Percentiles rank a stretch among this genome's conserved stretches.
Evolutionary conservation across 768 basidiomycete species (phyloP).

Genomic region (Russula foetens): DNA sequence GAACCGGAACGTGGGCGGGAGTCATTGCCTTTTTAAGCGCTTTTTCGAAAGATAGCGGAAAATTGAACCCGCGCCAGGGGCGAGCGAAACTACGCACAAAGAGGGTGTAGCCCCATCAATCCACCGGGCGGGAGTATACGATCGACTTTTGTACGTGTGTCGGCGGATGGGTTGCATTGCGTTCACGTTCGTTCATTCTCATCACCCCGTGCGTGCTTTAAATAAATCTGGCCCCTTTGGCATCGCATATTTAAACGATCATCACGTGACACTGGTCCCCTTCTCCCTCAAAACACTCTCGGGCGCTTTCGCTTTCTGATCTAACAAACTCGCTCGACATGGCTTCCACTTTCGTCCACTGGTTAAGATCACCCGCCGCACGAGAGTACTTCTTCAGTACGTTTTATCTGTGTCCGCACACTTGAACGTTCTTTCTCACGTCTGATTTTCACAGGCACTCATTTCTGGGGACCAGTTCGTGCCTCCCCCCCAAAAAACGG

Average conservation of each 20-base stretch:
- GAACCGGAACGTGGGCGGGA: conserved; percentile 13
- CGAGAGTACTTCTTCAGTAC: conserved; percentile 92
- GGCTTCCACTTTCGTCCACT: conserved; percentile 81
- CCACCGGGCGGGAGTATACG: no score
- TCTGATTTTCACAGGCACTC: conserved; percentile 58
- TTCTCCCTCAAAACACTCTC: neutral
- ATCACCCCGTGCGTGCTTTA: neutral
- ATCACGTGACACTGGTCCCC: neutral
- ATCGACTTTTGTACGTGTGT: no score
- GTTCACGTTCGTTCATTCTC: no score
- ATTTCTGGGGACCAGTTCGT: conserved; percentile 97
- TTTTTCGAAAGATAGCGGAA: neutral
- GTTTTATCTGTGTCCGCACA: conserved; percentile 29
- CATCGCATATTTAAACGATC: neutral
- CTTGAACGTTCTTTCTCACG: conserved; percentile 19
- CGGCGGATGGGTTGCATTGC: no score
- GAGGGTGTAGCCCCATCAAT: no score
- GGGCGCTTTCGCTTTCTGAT: no score
- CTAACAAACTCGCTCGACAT: conserved; percentile 33
- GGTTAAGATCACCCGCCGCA: conserved; percentile 87
- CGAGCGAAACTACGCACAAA: neutral
- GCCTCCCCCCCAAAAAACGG: neutral
- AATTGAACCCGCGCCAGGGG: neutral
- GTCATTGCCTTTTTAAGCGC: conserved; percentile 18
- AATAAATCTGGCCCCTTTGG: neutral